A percentile compares a stretch with the other conserved stretches of the same genome.
Conservation (phyloP, 768 basidiomycete genomes). For the Termitomyces sp. region DNA sequence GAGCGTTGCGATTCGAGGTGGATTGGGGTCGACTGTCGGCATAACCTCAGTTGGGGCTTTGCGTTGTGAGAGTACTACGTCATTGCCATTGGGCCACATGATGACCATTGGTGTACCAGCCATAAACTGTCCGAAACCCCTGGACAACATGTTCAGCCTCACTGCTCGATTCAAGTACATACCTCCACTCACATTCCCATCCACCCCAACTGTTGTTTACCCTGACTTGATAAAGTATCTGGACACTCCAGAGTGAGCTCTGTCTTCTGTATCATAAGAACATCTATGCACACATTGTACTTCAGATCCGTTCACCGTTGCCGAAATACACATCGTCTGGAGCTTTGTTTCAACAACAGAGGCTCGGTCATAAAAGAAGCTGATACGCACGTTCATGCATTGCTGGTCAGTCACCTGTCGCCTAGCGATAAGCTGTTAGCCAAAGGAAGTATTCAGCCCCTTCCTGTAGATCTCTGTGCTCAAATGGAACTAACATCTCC, state of each 20-base stretch:
- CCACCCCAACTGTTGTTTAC: conserved; percentile 42
- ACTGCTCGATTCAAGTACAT: neutral
- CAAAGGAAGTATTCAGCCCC: neutral
- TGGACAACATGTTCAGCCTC: conserved; percentile 20
- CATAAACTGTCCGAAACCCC: conserved; percentile 61
- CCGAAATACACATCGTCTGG: conserved; percentile 47
- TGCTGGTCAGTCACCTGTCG: conserved; percentile 12
- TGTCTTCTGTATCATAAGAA: neutral
- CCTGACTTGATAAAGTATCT: conserved; percentile 50
- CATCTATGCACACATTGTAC: conserved; percentile 34
- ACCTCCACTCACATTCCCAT: conserved; percentile 52
- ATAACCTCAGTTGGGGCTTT: conserved; percentile 45
- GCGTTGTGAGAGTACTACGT: conserved; percentile 65
- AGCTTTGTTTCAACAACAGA: conserved; percentile 1
- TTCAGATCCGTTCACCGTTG: conserved; percentile 39
- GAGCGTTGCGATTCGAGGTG: conserved; percentile 48
- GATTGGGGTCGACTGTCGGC: conserved; percentile 53
- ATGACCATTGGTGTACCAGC: conserved; percentile 64
- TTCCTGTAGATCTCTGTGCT: neutral
- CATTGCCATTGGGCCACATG: conserved; percentile 67
- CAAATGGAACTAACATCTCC: conserved; percentile 7
- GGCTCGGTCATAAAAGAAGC: neutral
- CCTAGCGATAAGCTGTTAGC: conserved; percentile 7
- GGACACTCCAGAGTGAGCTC: neutral
- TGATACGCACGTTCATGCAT: conserved; percentile 18